These are phyloP conservation scores for Podaxis sp. DNA, from an alignment of 768 basidiomycete genomes.

Conservation along the genomic window DNA sequence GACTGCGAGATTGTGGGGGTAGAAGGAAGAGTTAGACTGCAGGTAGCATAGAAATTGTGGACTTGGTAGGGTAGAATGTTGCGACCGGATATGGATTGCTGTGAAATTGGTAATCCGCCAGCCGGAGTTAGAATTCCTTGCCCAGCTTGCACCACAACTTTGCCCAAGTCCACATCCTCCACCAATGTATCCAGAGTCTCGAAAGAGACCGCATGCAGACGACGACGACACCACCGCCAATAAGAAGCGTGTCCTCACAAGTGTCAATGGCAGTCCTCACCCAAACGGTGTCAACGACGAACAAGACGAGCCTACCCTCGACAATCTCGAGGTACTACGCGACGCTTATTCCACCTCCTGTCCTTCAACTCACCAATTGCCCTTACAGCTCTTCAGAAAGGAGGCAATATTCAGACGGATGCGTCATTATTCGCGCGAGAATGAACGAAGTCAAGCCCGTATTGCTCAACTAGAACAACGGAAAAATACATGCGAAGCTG, in stretches of 20 bases:
- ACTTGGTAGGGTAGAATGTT: not conserved
- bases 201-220: constrained; percentile 52
- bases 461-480: constrained; percentile 66
- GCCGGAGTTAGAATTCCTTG: constrained; percentile 42
- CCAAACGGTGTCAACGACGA: constrained; percentile 48
- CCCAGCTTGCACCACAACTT: constrained; percentile 19
- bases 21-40: constrained; percentile 34
- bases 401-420: constrained; percentile 85
- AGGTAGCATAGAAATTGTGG: constrained; percentile 22
- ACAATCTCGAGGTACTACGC: constrained; percentile 61
- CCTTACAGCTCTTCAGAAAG: constrained; percentile 72
- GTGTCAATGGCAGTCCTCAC: constrained; percentile 50
- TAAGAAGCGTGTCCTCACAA: constrained; percentile 59
- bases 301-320: constrained; percentile 48
- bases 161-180: constrained; percentile 19
- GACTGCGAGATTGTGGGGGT: constrained; percentile 87
- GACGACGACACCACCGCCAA: constrained; percentile 45
- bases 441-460: constrained; percentile 60
- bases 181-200: constrained; percentile 34
- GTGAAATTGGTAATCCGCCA: constrained; percentile 37
- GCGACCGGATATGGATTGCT: constrained; percentile 14
- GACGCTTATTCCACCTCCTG: constrained; percentile 16
- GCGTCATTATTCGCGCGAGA: constrained; percentile 78
- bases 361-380: constrained; percentile 17
- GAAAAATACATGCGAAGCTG: constrained; percentile 66